A percentile compares a stretch with the other conserved stretches of the same genome.
phyloP scores from a whole-genome alignment of 495 filamentous ascomycete species.

The Hyphodiscus hymeniophilus region DNA sequence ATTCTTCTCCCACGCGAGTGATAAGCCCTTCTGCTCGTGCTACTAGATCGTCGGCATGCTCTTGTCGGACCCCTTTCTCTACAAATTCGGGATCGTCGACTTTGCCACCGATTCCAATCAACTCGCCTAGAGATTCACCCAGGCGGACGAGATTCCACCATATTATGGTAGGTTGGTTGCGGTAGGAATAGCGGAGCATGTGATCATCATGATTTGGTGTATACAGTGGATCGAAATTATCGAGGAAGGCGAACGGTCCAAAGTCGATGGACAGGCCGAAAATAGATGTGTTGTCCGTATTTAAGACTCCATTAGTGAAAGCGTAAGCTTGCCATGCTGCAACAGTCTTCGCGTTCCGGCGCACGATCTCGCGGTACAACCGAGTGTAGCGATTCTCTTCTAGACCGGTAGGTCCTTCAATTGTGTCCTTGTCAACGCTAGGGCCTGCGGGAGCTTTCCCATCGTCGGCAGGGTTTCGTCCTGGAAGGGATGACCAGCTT shows the following conservation, averaged over 20 bases:
- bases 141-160: conserved; percentile 98
- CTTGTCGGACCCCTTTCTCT: conserved; percentile 59
- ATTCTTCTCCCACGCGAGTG: conserved; percentile 69
- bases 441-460: conserved; percentile 32
- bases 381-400: conserved; percentile 81
- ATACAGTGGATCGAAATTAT: conserved; percentile 88
- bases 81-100: conserved; percentile 66
- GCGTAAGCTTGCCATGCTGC: conserved; percentile 95
- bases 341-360: conserved; percentile 80
- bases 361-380: conserved; percentile 80
- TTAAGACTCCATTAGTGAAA: conserved; percentile 96
- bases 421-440: conserved; percentile 42
- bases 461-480: conserved; percentile 38
- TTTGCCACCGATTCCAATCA: conserved; percentile 60
- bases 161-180: conserved; percentile 89
- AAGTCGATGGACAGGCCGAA: conserved; percentile 86
- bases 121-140: conserved; percentile 83
- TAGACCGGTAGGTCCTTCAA: conserved; percentile 53
- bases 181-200: conserved; percentile 78
- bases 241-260: conserved; percentile 83
- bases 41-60: conserved; percentile 57
- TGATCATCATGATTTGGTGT: conserved; percentile 97
- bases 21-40: conserved; percentile 78
- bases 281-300: conserved; percentile 94
- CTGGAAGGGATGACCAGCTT: conserved; percentile 75